A percentile compares a stretch with the other conserved stretches of the same genome.
phyloP scores from a whole-genome alignment of 1,284 basidiomycete species.

The Mycena sp. region DNA sequence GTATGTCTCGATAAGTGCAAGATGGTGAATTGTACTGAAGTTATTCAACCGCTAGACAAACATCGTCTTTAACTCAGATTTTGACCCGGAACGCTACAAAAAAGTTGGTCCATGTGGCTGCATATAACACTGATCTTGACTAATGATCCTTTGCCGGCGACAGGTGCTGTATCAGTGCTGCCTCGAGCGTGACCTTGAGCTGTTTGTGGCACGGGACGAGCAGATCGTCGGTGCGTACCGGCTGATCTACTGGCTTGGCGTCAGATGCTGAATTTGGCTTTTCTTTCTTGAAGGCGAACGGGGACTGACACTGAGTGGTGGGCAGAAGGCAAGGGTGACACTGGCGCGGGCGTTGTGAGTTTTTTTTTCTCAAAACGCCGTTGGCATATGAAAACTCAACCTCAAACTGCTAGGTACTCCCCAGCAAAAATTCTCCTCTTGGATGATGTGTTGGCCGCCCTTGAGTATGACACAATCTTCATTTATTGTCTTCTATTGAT shows the following conservation, averaged over 20 bases:
- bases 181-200: conserved; percentile 66
- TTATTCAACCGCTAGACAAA: conserved; percentile 64
- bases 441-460: conserved; percentile 52
- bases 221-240: conserved; percentile 72
- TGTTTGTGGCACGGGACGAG: conserved; percentile 77
- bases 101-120: background rate
- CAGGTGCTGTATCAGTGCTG: conserved; percentile 73
- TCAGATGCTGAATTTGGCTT: background rate
- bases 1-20: background rate
- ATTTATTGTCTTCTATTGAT: background rate
- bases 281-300: conserved; percentile 59
- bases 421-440: conserved; percentile 68
- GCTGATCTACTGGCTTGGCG: background rate
- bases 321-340: conserved; percentile 80
- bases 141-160: no score
- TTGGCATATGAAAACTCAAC: background rate
- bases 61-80: conserved; percentile 85
- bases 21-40: background rate
- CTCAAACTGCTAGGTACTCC: conserved; percentile 8
- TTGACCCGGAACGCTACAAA: conserved; percentile 76
- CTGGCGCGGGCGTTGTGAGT: conserved; percentile 70
- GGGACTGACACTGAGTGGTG: conserved; percentile 57
- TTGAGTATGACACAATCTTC: no score
- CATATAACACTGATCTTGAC: background rate
- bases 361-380: background rate